Percentiles rank a stretch among this genome's conserved stretches.
phyloP scores from a whole-genome alignment of 2,329 filamentous ascomycete genomes.

The Cladorrhinum sp. region DNA sequence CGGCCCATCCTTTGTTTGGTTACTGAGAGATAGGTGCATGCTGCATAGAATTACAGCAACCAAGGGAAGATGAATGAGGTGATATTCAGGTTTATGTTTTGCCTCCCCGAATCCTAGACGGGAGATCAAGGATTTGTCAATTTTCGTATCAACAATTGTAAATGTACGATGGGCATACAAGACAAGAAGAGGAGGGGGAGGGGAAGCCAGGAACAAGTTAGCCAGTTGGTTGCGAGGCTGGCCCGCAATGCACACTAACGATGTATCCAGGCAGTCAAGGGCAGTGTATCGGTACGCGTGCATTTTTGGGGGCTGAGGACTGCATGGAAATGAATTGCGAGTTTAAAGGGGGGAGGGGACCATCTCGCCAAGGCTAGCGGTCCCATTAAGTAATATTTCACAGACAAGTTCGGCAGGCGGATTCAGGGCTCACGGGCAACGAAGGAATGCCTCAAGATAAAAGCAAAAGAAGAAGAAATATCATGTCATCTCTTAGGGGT shows the following conservation, averaged over 20 bases:
- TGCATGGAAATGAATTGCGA: conserved; percentile 2
- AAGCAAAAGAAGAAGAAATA: neutral
- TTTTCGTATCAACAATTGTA: too few relatives aligned
- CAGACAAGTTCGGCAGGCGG: neutral
- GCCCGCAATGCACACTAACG: neutral
- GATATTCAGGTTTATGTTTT: too few relatives aligned
- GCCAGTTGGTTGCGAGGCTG: neutral
- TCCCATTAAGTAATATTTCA: neutral
- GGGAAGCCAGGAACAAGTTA: neutral
- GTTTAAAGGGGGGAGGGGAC: neutral
- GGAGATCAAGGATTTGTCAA: too few relatives aligned
- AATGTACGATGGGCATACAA: neutral
- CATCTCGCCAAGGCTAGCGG: neutral
- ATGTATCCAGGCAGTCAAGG: neutral
- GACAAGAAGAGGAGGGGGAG: neutral
- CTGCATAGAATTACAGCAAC: neutral
- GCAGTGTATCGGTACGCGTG: neutral
- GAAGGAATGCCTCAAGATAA: neutral
- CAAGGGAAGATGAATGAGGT: neutral
- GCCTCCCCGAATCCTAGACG: too few relatives aligned
- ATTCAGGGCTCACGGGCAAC: too few relatives aligned
- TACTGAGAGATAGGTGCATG: neutral
- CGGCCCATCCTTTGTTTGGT: neutral
- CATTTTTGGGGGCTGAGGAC: neutral
- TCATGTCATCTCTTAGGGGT: neutral